A percentile compares a stretch with the other conserved stretches of the same genome.
Conservation (phyloP, 2,329 filamentous ascomycete genomes). For the Aureobasidium vineae region DNA sequence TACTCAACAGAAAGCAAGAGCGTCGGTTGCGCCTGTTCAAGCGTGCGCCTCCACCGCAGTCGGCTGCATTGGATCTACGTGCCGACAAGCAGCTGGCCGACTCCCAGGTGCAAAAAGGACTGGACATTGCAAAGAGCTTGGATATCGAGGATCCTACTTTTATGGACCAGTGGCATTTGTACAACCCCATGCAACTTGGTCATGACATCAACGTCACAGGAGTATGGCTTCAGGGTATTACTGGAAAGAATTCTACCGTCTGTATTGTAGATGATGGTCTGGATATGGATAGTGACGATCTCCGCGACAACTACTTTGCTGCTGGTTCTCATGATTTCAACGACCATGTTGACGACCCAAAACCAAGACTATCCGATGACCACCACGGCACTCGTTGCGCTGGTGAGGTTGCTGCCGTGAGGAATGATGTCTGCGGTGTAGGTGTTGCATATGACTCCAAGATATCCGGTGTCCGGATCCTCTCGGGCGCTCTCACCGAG, state of each 20-base stretch:
- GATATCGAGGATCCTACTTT: conserved; percentile 88
- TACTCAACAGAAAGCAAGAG: conserved; percentile 76
- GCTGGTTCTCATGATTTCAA: conserved; percentile 96
- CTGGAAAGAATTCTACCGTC: conserved; percentile 82
- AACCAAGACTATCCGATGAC: conserved; percentile 79
- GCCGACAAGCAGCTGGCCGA: conserved; percentile 33
- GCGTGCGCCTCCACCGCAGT: conserved; percentile 43
- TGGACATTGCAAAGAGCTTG: conserved; percentile 63
- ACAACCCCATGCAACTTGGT: conserved; percentile 75
- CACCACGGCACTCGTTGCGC: conserved; percentile 91
- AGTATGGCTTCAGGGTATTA: conserved; percentile 87
- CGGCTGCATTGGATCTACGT: not conserved
- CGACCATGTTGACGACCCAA: conserved; percentile 73
- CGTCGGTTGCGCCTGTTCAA: conserved; percentile 62
- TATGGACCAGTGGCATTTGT: conserved; percentile 90
- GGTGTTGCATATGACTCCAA: conserved; percentile 91
- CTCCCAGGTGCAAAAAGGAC: conserved; percentile 57
- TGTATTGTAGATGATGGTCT: conserved; percentile 95
- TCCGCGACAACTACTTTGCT: conserved; percentile 91
- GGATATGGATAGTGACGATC: conserved; percentile 91
- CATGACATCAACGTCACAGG: conserved; percentile 97
- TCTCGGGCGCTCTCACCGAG: conserved; percentile 87
- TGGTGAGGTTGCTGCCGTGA: conserved; percentile 88
- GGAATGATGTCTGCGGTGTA: conserved; percentile 91
- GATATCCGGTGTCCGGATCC: conserved; percentile 86